Conservation (phyloP, 2,329 filamentous ascomycete species). For the Aspergillus ruber region DNA sequence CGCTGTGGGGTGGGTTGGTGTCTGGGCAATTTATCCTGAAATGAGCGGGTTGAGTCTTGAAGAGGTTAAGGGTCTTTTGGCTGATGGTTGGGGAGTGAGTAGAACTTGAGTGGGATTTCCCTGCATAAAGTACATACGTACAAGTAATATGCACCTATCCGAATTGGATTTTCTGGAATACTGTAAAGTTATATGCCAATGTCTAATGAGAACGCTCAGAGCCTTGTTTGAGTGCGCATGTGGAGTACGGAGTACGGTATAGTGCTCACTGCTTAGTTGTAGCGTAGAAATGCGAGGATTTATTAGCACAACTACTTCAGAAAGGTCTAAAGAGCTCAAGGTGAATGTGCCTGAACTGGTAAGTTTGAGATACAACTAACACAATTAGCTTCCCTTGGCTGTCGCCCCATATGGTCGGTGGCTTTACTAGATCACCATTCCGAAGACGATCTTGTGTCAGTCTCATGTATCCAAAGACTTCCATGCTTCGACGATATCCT, state of each 20-base stretch:
- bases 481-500: background rate
- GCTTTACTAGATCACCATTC: background rate
- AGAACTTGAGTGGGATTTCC: conserved; percentile 32
- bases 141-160: too few species aligned
- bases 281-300: too few species aligned
- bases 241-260: too few species aligned
- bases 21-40: conserved; percentile 78
- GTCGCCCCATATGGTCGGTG: background rate
- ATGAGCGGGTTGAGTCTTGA: conserved; percentile 76
- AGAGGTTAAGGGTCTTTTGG: conserved; percentile 66
- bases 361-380: background rate
- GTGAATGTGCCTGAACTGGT: background rate
- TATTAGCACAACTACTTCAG: background rate
- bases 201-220: too few species aligned
- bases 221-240: too few species aligned
- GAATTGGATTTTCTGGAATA: too few species aligned
- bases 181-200: too few species aligned
- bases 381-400: background rate
- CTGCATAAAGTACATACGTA: background rate
- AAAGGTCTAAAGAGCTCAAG: background rate
- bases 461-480: background rate
- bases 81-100: conserved; percentile 65
- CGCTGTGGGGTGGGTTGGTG: conserved; percentile 54
- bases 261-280: too few species aligned
- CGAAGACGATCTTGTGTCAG: background rate